Evolutionary conservation across 1,284 basidiomycete genomes (phyloP), one percentile per base, ranked within the genome.

Genomic region (Trametes pubescens): DNA sequence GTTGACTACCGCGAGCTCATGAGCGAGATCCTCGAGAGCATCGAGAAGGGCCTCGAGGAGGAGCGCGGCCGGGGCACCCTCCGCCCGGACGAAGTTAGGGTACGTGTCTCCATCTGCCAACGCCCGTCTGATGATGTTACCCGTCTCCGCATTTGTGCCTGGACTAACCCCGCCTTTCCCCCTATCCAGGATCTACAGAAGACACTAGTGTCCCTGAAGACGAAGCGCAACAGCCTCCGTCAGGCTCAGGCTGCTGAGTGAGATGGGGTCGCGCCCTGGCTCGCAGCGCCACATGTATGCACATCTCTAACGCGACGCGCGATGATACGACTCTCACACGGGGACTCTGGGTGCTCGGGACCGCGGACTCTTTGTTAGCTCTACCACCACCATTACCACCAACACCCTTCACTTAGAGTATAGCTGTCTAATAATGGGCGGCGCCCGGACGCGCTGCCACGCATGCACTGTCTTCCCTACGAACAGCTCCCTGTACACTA

Each of bases 1-100:
- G 92, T 93, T 51, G 84, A 91, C 74, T 93, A 94, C 72, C 84
- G 86, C 32, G 89, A 90, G 58, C 78, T 93, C 61, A 87, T 94
- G 65, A 82, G 81, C 51, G 89, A 93, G 71, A 85, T 94, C 24
- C 76, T 94, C 67, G 90, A 92, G 66, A 92, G 88, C 65, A 88
- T 94, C 70, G 92, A 93, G 76, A 84, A 80, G 65, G 90, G 90
- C 51, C 79, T 93, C 49, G 86, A 90, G 71, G 84, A 89, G 68
- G 91, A 92, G 73, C 76, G 82, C 55, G 82, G 79, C 47, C 79
- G 80, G 53, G 92, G 91, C 24, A 86, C 83, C 0, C 74, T 93
- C 68, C 79, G 82, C 59, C 83, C 84, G 11, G 87, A 86, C 53
- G 90, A 93, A 74, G 84, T 87, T 51, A 85, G 90, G 83, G 92